Evolutionary conservation across 768 basidiomycete genomes (phyloP).

Genomic region (Lactarius deliciosus): DNA sequence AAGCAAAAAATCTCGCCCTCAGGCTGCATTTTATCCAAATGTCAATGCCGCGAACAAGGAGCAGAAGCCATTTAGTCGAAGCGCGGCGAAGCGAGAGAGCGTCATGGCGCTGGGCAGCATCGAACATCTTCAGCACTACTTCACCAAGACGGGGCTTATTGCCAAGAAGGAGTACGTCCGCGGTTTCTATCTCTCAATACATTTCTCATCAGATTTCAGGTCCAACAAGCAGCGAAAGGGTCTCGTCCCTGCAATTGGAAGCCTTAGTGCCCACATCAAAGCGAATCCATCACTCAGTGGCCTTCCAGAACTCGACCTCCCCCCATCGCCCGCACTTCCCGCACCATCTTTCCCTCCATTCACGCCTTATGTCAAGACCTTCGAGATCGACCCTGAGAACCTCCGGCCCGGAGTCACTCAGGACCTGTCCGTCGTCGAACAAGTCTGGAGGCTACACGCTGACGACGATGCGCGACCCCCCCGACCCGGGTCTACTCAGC

Average conservation of each 20-base stretch:
- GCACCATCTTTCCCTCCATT: constrained; percentile 44
- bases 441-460: constrained; percentile 62
- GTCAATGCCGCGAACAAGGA: constrained; percentile 68
- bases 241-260: constrained; percentile 76
- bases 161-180: constrained; percentile 66
- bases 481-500: constrained; percentile 19
- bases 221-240: constrained; percentile 52
- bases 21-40: constrained; percentile 78
- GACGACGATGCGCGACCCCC: not conserved
- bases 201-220: constrained; percentile 33
- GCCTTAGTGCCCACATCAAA: constrained; percentile 36
- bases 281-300: constrained; percentile 44
- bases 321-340: constrained; percentile 62
- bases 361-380: constrained; percentile 59
- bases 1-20: constrained; percentile 55
- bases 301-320: constrained; percentile 57
- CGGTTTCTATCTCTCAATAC: not conserved
- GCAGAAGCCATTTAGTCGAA: constrained; percentile 82
- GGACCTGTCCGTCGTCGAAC: constrained; percentile 65
- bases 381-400: constrained; percentile 73
- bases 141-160: constrained; percentile 81
- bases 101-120: constrained; percentile 96
- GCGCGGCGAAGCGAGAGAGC: constrained; percentile 89
- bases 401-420: constrained; percentile 75
- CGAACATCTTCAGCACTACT: constrained; percentile 93